Conservation (phyloP, 139 green algal species). For the Chlamydomonas applanata region DNA sequence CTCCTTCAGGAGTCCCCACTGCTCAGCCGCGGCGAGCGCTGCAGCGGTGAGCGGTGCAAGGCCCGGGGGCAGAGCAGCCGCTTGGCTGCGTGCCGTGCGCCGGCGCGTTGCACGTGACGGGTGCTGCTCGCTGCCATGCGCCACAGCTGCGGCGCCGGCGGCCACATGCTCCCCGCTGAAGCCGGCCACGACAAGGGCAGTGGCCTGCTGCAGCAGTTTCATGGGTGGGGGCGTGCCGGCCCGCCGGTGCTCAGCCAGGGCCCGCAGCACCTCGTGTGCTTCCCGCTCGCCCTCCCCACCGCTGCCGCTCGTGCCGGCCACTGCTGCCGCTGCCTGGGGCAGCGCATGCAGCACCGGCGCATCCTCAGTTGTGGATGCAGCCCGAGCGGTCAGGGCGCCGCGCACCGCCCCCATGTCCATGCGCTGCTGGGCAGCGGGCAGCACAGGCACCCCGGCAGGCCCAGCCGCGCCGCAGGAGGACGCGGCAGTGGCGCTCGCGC, state of each 20-base stretch:
- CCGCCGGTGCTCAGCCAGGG: too few relatives aligned
- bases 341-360: conserved; percentile 8
- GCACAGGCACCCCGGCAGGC: not conserved
- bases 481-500: not conserved
- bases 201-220: too few relatives aligned
- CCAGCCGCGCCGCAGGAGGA: not conserved
- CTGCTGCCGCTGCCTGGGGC: not conserved
- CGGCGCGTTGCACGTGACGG: not conserved
- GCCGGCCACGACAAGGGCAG: too few relatives aligned
- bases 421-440: not conserved
- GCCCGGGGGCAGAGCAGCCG: not conserved
- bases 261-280: too few relatives aligned
- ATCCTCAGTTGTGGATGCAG: not conserved
- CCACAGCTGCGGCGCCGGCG: not conserved
- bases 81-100: not conserved
- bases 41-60: not conserved
- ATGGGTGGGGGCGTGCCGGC: too few relatives aligned
- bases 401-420: not conserved
- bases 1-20: conserved; percentile 7
- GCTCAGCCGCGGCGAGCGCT: conserved; percentile 20
- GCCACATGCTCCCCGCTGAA: too few relatives aligned
- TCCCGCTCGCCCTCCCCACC: too few relatives aligned
- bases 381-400: not conserved
- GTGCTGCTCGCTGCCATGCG: not conserved
- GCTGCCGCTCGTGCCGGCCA: too few relatives aligned